These are phyloP conservation scores for Cladosporium phlei DNA, from an alignment of 2,329 filamentous ascomycete species.

Conservation along the genomic window DNA sequence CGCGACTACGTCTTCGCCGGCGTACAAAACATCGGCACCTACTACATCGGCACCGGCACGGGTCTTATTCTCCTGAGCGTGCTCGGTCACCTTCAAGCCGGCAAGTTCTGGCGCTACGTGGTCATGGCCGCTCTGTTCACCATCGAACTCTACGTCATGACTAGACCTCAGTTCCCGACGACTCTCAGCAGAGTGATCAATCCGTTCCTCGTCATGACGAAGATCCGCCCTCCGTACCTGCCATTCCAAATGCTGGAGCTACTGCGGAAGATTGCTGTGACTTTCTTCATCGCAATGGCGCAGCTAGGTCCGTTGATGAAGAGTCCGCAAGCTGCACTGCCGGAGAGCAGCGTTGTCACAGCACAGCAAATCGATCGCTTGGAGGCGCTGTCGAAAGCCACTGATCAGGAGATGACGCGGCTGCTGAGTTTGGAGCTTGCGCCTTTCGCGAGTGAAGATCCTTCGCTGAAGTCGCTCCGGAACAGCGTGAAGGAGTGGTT, in stretches of 20 bases:
- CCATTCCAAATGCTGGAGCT: constrained; percentile 81
- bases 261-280: constrained; percentile 69
- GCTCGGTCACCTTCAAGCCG: constrained; percentile 64
- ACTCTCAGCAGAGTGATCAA: constrained; percentile 45
- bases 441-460: constrained; percentile 71
- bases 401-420: constrained; percentile 65
- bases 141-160: constrained; percentile 55
- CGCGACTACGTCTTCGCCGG: constrained; percentile 69
- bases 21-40: constrained; percentile 54
- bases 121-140: constrained; percentile 51
- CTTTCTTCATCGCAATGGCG: constrained; percentile 75
- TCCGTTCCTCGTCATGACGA: constrained; percentile 41
- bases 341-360: constrained; percentile 31
- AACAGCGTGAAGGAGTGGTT: constrained; percentile 79
- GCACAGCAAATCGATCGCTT: constrained; percentile 64
- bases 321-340: constrained; percentile 24
- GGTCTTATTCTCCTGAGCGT: constrained; percentile 59
- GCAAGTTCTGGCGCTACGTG: constrained; percentile 51
- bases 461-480: constrained; percentile 59
- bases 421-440: constrained; percentile 73
- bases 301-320: constrained; percentile 69
- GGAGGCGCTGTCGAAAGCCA: constrained; percentile 52
- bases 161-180: constrained; percentile 44
- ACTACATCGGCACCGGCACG: constrained; percentile 56
- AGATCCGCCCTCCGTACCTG: constrained; percentile 59